Conservation (phyloP, 2,329 filamentous ascomycete species). For the Cadophora sp. region DNA sequence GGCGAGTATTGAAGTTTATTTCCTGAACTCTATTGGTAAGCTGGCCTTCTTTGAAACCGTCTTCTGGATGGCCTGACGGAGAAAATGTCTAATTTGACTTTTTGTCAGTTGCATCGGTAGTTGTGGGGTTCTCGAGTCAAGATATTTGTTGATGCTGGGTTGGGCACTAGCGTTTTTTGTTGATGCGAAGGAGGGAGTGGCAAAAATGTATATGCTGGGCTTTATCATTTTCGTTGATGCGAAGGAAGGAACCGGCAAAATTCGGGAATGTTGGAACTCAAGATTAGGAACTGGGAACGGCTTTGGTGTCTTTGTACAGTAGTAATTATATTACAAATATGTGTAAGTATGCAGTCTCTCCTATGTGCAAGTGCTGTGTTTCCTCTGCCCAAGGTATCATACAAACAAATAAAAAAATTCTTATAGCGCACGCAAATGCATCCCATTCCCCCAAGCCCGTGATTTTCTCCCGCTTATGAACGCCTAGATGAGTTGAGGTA, state of each 20-base stretch:
- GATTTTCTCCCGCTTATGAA: neutral
- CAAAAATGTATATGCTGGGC: too few relatives aligned
- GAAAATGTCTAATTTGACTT: neutral
- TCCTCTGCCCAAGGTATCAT: constrained; percentile 17
- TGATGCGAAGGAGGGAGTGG: too few relatives aligned
- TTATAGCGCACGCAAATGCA: constrained; percentile 5
- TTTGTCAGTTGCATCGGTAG: too few relatives aligned
- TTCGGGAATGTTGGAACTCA: neutral
- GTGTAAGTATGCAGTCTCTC: constrained; percentile 4
- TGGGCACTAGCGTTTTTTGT: too few relatives aligned
- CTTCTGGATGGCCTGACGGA: neutral
- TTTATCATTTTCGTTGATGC: too few relatives aligned
- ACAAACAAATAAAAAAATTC: neutral
- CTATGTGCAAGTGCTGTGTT: constrained; percentile 15
- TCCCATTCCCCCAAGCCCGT: neutral
- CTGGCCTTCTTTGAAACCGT: neutral
- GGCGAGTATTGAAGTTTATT: constrained; percentile 4
- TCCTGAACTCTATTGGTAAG: neutral
- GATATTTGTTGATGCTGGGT: too few relatives aligned
- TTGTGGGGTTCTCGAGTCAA: neutral
- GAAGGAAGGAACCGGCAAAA: neutral
- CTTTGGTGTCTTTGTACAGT: constrained; percentile 7
- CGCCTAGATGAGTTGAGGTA: neutral
- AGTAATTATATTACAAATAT: constrained; percentile 21
- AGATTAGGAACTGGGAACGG: neutral